Percentiles rank a stretch among this genome's conserved stretches.
Conservation (phyloP, 73 alveolate species). For the Urostyla sp. region DNA sequence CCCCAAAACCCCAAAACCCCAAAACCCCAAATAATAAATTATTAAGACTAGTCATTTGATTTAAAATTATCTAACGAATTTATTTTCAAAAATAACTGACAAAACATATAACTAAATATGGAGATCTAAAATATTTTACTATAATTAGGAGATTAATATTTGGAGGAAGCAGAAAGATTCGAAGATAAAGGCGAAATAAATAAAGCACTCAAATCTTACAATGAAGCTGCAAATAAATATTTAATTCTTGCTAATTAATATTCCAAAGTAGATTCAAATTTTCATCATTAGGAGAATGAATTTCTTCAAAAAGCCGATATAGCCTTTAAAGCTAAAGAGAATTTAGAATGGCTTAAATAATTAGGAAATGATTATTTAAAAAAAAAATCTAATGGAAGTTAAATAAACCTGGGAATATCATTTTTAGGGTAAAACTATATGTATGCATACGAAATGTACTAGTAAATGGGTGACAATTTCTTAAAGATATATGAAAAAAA, state of each 20-base stretch:
- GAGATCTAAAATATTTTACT: constrained; percentile 7
- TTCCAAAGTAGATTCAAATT: constrained; percentile 2
- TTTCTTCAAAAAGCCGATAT: constrained; percentile 13
- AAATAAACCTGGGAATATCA: constrained; percentile 3
- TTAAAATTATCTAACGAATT: too few species aligned
- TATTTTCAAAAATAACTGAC: too few species aligned
- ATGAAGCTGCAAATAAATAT: constrained; percentile 58
- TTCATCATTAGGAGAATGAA: neutral
- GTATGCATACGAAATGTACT: constrained; percentile 31
- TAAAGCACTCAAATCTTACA: constrained; percentile 3
- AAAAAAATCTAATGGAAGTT: neutral
- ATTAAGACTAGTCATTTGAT: too few species aligned
- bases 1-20: too few species aligned
- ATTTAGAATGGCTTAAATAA: neutral
- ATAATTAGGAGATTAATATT: constrained; percentile 16
- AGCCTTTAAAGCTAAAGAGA: constrained; percentile 3
- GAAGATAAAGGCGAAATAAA: constrained; percentile 2
- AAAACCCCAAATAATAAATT: too few species aligned
- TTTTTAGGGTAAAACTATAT: constrained; percentile 19
- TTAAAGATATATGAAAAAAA: neutral
- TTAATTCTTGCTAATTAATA: neutral
- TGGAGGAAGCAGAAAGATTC: constrained; percentile 2
- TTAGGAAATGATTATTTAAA: neutral
- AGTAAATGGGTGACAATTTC: constrained; percentile 54
- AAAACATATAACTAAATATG: too few species aligned